These are phyloP conservation scores for Salix suchowensis DNA, from an alignment of 345 rosid species.

Conservation along the genomic window DNA sequence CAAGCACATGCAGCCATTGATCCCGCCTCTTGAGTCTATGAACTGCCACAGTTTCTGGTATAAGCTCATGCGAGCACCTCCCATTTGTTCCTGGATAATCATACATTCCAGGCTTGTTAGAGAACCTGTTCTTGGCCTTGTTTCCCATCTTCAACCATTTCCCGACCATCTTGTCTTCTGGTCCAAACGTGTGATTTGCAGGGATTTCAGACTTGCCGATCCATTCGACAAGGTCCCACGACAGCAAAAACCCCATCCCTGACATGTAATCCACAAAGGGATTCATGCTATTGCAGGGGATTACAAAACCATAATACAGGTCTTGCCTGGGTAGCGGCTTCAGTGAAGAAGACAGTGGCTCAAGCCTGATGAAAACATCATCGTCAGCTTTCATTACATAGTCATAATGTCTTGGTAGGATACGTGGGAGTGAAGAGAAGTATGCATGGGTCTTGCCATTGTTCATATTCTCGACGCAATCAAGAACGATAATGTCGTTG, in stretches of 20 bases:
- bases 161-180: constrained; percentile 43
- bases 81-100: constrained; percentile 42
- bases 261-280: constrained; percentile 43
- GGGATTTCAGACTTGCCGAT: constrained; percentile 26
- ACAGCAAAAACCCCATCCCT: constrained; percentile 37
- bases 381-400: constrained; percentile 45
- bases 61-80: constrained; percentile 38
- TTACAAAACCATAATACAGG: constrained; percentile 40
- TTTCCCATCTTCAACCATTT: constrained; percentile 38
- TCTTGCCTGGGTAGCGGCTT: constrained; percentile 24
- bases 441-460: constrained; percentile 38
- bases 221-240: constrained; percentile 48
- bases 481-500: constrained; percentile 35
- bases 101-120: constrained; percentile 38
- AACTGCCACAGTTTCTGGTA: constrained; percentile 31
- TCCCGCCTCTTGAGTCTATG: constrained; percentile 41
- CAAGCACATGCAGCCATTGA: constrained; percentile 33
- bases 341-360: constrained; percentile 22
- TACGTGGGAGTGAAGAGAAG: constrained; percentile 34
- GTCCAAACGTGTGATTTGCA: constrained; percentile 22
- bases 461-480: constrained; percentile 49
- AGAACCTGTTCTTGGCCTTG: constrained; percentile 31
- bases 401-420: constrained; percentile 21
- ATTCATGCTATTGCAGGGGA: constrained; percentile 36
- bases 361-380: constrained; percentile 26